Evolutionary conservation across 148 eudicot genomes (phyloP).

Genomic region (Salicornia ramosissima): DNA sequence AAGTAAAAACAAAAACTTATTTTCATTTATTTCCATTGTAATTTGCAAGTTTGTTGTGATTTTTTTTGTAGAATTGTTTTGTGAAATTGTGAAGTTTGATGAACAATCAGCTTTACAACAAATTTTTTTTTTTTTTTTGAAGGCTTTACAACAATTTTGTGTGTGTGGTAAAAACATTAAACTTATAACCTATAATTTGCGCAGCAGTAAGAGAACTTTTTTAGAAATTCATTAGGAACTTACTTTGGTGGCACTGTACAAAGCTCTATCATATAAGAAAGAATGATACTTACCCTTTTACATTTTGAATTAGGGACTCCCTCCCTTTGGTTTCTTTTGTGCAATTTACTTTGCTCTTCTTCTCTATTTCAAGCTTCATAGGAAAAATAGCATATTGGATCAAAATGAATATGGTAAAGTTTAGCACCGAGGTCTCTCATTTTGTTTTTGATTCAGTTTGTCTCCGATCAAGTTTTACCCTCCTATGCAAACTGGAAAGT

Average conservation of each 20-base stretch:
- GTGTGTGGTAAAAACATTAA: no score
- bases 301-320: slow-evolving; percentile 29
- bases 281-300: slow-evolving; percentile 38
- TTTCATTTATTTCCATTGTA: neutral
- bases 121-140: neutral
- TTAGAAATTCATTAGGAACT: no score
- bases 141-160: no score
- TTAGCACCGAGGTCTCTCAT: neutral
- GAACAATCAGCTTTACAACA: neutral
- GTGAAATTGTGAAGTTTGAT: slow-evolving; percentile 3
- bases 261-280: no score
- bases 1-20: neutral
- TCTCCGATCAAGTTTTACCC: neutral
- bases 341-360: slow-evolving; percentile 15
- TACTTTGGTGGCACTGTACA: no score
- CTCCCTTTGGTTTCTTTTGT: no score
- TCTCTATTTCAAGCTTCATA: neutral
- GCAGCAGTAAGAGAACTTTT: neutral
- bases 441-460: neutral
- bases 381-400: neutral
- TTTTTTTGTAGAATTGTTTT: neutral
- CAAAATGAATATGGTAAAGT: neutral
- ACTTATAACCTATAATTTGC: neutral
- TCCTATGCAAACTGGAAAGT: neutral
- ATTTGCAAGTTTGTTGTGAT: neutral